phyloP scores from a whole-genome alignment of 371 early-diverging fungal species.

The Mortierella sp. region DNA sequence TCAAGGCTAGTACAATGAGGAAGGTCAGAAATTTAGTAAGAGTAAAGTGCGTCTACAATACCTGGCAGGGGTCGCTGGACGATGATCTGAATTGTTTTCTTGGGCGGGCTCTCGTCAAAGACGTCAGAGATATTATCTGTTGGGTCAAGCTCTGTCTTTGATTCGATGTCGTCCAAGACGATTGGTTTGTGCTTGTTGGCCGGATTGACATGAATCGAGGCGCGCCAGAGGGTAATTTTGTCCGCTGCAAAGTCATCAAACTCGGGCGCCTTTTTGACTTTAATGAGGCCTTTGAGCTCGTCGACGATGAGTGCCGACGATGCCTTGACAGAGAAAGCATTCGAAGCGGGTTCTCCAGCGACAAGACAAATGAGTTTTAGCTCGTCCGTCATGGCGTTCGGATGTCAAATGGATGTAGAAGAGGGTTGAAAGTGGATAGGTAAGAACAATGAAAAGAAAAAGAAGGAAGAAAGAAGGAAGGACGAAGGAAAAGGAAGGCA shows the following conservation, averaged over 20 bases:
- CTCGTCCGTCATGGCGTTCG: conserved; percentile 9
- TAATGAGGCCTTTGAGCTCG: neutral
- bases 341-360: neutral
- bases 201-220: conserved; percentile 13
- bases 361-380: conserved; percentile 23
- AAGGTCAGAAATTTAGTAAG: no score
- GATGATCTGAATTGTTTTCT: conserved; percentile 11
- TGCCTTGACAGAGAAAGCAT: no score
- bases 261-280: conserved; percentile 6
- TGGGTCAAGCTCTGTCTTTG: neutral
- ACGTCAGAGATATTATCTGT: neutral
- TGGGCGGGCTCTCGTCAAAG: conserved; percentile 1
- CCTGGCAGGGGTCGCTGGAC: conserved; percentile 8
- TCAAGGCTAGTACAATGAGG: no score
- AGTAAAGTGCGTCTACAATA: neutral
- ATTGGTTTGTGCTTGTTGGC: neutral
- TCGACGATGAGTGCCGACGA: no score
- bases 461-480: no score
- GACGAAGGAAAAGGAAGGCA: no score
- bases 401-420: no score
- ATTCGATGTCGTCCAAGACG: neutral
- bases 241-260: conserved; percentile 22
- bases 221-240: no score
- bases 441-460: no score
- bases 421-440: no score